Evolutionary conservation across 768 basidiomycete genomes (phyloP), one percentile per base, ranked within the genome.

Genomic region (Mrakia frigida): DNA sequence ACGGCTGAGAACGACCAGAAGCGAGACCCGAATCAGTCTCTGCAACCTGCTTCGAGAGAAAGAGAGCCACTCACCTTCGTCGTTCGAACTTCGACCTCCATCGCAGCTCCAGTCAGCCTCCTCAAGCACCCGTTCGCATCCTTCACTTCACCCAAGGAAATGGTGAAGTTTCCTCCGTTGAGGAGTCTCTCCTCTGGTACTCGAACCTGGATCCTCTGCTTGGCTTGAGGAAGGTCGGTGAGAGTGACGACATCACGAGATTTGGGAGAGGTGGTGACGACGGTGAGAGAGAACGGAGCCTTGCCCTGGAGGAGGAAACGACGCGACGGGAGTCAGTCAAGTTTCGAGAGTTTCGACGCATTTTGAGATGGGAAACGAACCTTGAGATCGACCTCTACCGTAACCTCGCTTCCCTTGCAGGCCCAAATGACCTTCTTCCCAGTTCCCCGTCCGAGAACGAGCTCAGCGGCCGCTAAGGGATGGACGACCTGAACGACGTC

Each of bases 101-200:
- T 84, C 3, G 91, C 91, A n/a, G 90, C 89, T 0, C 90, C 89
- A 11, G 89, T 87, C 23, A 98, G 84, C 11, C 89, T 81, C 35
- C 92, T 87, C 80, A 89, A 90, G 84, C 97, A 98, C 39, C 91
- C 91, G 81, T 93, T 92, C 6, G 88, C 88, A 84, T 98, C 97
- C 81, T 91, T 90, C 37, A 98, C 89, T 80, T 88, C 92, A 73
- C 92, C 90, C 90, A 83, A 65, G 10, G 78, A 74, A 1, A 84
- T 75, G 0, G 80, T 77, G 23, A 82, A 78, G 39, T 78, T 80
- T 18, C 82, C 82, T 28, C 79, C 81, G 16, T 80, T 80, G n/a
- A 70, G 74, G 11, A 52, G 56, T 2, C 82, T 60, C 31, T 79
- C 81, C 0, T 53, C 53, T 0, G 83, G 83, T 0, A 83, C 79